Percentiles rank a stretch among this genome's conserved stretches.
phyloP scores from a whole-genome alignment of 2,329 filamentous ascomycete genomes.

The Aspergillus fumigatus region DNA sequence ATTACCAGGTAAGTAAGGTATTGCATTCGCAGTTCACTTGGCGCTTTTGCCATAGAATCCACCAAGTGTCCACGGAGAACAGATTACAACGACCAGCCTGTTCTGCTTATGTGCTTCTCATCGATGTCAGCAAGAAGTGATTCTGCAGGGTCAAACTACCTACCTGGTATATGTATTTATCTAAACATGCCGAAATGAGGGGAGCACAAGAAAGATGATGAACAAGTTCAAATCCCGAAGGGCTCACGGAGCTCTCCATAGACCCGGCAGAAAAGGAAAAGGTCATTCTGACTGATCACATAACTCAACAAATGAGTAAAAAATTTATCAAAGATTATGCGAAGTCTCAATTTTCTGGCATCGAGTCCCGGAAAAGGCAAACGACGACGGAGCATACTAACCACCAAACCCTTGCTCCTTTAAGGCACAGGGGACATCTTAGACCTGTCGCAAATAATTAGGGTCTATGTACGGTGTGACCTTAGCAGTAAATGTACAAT shows the following conservation, averaged over 20 bases:
- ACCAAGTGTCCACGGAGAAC: neutral
- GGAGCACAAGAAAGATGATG: neutral
- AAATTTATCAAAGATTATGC: neutral
- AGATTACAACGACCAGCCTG: too few species aligned
- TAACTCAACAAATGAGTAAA: neutral
- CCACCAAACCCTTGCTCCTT: neutral
- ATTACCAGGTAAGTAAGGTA: neutral
- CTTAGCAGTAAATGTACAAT: neutral
- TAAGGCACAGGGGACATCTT: neutral
- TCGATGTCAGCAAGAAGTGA: neutral
- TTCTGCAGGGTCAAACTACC: neutral
- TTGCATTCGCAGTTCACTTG: neutral
- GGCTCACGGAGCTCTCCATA: neutral
- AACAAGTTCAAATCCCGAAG: neutral
- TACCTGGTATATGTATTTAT: neutral
- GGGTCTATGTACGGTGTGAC: neutral
- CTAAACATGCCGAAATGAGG: neutral
- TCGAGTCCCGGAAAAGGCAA: neutral
- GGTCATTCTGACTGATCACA: neutral
- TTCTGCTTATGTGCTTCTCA: too few species aligned
- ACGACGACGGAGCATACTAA: neutral
- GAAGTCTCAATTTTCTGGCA: neutral
- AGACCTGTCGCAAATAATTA: neutral
- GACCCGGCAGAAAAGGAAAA: neutral
- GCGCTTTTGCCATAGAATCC: neutral